Percentiles rank a stretch among this genome's conserved stretches.
Conservation (phyloP, 257 asterid genomes). For the Eucommia ulmoides region DNA sequence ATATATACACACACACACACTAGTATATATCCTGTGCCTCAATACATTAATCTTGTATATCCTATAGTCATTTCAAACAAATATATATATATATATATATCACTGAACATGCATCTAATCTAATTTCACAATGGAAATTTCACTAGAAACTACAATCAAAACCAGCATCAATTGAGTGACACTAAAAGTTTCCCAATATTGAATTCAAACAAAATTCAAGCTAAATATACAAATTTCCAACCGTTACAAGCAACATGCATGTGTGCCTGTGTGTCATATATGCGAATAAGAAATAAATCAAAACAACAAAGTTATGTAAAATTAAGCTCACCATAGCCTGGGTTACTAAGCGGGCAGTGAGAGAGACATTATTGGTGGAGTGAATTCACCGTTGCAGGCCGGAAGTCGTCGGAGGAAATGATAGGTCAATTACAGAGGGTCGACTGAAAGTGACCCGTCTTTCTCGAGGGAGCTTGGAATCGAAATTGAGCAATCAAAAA, state of each 20-base stretch:
- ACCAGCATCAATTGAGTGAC: too few species aligned
- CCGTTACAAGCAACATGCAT: background rate
- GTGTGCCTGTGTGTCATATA: background rate
- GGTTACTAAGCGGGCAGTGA: conserved; percentile 5
- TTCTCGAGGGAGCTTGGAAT: too few species aligned
- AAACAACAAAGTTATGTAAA: background rate
- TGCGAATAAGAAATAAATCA: background rate
- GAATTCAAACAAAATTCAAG: too few species aligned
- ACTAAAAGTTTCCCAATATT: too few species aligned
- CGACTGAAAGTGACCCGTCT: background rate
- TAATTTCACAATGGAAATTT: too few species aligned
- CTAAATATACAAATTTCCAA: background rate
- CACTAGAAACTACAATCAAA: too few species aligned
- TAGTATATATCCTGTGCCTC: background rate
- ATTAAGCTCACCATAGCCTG: conserved; percentile 20
- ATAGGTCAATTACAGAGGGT: background rate
- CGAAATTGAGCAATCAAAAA: background rate
- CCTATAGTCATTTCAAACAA: background rate
- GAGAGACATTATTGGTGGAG: background rate
- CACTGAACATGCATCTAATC: too few species aligned
- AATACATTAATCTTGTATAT: background rate
- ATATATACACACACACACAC: background rate
- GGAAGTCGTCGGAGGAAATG: too few species aligned
- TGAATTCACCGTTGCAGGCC: background rate
- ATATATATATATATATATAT: too few species aligned